Conservation (phyloP, 2,329 filamentous ascomycete species). For the Colletotrichum coccodes region DNA sequence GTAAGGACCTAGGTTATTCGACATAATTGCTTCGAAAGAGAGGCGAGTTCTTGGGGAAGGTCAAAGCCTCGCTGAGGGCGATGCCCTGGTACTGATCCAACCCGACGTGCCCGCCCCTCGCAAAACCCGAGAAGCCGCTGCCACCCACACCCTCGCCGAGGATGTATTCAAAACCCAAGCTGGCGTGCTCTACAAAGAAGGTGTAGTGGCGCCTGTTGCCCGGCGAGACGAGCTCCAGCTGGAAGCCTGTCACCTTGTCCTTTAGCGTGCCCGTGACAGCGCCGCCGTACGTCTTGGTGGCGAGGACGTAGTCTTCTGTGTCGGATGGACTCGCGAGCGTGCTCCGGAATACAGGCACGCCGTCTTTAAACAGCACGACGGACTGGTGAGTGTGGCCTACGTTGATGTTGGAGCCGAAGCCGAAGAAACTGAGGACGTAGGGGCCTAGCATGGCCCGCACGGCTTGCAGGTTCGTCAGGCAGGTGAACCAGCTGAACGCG, state of each 20-base stretch:
- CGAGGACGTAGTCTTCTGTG: conserved; percentile 6
- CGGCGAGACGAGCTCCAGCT: neutral
- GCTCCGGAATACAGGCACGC: neutral
- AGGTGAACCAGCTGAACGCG: conserved; percentile 8
- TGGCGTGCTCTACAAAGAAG: neutral
- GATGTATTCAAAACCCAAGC: neutral
- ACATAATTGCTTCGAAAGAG: conserved; percentile 34
- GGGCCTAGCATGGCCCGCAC: neutral
- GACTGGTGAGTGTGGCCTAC: neutral
- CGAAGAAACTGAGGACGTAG: neutral
- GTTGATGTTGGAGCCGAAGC: neutral
- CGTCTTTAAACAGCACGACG: neutral
- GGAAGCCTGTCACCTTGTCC: neutral
- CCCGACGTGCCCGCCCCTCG: conserved; percentile 24
- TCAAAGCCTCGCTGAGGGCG: conserved; percentile 31
- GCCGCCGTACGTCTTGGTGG: conserved; percentile 32
- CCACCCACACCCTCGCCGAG: conserved; percentile 34
- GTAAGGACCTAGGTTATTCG: conserved; percentile 9
- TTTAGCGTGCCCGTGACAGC: conserved; percentile 32
- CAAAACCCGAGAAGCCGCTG: conserved; percentile 24
- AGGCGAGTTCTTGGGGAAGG: conserved; percentile 34
- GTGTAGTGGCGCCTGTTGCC: neutral
- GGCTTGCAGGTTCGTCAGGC: neutral
- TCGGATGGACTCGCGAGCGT: neutral
- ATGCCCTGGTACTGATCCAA: conserved; percentile 27